Percentiles rank a stretch among this genome's conserved stretches.
These are phyloP conservation scores for Plasmodium reichenowi DNA, from an alignment of 169 alveolate species.

Conservation along the genomic window DNA sequence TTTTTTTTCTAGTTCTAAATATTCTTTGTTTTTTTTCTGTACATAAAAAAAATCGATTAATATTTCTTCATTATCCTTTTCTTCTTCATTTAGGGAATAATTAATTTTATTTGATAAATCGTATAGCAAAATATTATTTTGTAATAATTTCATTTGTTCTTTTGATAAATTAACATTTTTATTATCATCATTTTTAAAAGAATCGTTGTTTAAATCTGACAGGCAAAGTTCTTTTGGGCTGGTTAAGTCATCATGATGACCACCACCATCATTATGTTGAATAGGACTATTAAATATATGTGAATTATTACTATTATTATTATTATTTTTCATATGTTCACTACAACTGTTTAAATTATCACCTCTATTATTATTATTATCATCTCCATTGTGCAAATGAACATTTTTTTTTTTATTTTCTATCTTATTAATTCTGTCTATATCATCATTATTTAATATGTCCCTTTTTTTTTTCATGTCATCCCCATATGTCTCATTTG, in stretches of 20 bases:
- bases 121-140: conserved; percentile 24
- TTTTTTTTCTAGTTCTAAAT: conserved; percentile 59
- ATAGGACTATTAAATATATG: background rate
- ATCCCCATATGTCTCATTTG: background rate
- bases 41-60: conserved; percentile 65
- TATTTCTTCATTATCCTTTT: conserved; percentile 62
- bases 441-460: background rate
- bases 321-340: background rate
- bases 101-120: conserved; percentile 45
- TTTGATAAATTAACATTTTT: background rate
- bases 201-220: conserved; percentile 21
- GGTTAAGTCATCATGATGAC: background rate
- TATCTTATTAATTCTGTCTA: too few species aligned
- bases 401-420: background rate
- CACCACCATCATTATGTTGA: background rate
- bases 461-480: background rate
- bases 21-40: conserved; percentile 62
- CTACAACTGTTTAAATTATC: background rate
- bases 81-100: conserved; percentile 44
- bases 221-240: background rate
- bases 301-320: background rate
- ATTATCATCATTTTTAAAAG: background rate
- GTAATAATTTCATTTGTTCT: conserved; percentile 1
- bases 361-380: background rate
- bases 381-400: background rate